phyloP scores from a whole-genome alignment of 176 grass and related monocot species.

The Eragrostis nindensis region DNA sequence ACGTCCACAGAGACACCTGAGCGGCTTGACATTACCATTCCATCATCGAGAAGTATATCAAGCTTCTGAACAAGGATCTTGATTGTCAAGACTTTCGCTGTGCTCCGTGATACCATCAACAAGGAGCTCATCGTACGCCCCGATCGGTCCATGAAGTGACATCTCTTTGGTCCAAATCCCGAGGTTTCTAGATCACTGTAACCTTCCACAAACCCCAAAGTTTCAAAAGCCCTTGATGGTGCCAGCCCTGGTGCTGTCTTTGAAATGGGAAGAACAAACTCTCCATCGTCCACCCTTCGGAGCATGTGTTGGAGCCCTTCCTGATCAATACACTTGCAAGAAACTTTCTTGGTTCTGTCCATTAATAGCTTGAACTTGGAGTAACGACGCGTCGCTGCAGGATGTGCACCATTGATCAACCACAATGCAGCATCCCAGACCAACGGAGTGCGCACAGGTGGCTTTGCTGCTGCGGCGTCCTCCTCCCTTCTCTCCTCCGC shows the following conservation, averaged over 20 bases:
- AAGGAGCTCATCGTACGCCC: not conserved
- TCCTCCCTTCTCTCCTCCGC: not conserved
- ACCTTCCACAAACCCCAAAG: not conserved
- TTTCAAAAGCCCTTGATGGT: not conserved
- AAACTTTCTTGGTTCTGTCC: not conserved
- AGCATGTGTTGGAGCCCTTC: not conserved
- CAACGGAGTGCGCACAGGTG: not conserved
- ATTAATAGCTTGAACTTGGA: conserved; percentile 17
- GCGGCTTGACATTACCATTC: not conserved
- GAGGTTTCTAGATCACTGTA: not conserved
- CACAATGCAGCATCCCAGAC: not conserved
- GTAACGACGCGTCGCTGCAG: not conserved
- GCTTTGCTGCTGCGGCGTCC: too few species aligned
- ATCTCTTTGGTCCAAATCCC: too few species aligned
- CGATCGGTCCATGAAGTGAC: not conserved
- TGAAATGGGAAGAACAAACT: conserved; percentile 23
- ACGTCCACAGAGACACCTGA: not conserved
- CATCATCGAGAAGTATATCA: not conserved
- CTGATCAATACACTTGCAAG: not conserved
- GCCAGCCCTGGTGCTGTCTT: not conserved
- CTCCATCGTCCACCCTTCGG: not conserved
- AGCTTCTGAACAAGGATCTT: not conserved
- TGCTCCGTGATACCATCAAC: not conserved
- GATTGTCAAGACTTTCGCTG: not conserved
- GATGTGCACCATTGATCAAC: not conserved